phyloP scores from a whole-genome alignment of 139 green algal genomes.

The Spirogloea muscicola region DNA sequence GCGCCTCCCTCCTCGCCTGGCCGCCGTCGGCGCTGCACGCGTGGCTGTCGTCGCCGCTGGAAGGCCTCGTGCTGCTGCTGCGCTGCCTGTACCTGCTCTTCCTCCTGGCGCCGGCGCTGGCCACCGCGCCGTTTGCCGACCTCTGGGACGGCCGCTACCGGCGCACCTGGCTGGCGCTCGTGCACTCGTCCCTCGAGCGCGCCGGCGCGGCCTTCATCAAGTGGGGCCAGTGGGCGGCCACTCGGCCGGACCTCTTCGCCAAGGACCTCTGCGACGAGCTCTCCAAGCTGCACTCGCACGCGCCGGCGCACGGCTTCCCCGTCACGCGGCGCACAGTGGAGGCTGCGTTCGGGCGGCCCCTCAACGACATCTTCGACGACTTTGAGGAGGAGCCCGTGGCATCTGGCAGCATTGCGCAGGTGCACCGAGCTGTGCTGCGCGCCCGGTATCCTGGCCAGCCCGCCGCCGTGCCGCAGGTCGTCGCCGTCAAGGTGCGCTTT shows the following conservation, averaged over 20 bases:
- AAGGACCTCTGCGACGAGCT: conserved; percentile 63
- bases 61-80: conserved; percentile 15
- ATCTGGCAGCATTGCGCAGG: conserved; percentile 79
- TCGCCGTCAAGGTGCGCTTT: conserved; percentile 48
- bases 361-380: conserved; percentile 75
- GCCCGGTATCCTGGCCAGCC: conserved; percentile 14
- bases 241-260: conserved; percentile 88
- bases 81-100: conserved; percentile 31
- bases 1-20: too few species aligned
- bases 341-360: conserved; percentile 60
- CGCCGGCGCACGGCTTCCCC: conserved; percentile 54
- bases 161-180: conserved; percentile 24
- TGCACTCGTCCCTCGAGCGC: conserved; percentile 22
- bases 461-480: conserved; percentile 1
- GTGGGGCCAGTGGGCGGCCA: conserved; percentile 94
- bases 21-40: neutral
- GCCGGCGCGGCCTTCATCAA: conserved; percentile 69
- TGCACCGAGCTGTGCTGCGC: conserved; percentile 33
- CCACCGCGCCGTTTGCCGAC: conserved; percentile 13
- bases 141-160: neutral
- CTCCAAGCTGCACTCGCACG: conserved; percentile 60
- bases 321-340: conserved; percentile 60
- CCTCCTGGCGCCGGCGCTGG: conserved; percentile 40
- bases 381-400: conserved; percentile 83
- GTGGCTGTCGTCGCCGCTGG: neutral